Percentiles rank a stretch among this genome's conserved stretches.
These are phyloP conservation scores for Yamadazyma trypodendri DNA, from an alignment of 1,139 yeast genomes.

Conservation along the genomic window DNA sequence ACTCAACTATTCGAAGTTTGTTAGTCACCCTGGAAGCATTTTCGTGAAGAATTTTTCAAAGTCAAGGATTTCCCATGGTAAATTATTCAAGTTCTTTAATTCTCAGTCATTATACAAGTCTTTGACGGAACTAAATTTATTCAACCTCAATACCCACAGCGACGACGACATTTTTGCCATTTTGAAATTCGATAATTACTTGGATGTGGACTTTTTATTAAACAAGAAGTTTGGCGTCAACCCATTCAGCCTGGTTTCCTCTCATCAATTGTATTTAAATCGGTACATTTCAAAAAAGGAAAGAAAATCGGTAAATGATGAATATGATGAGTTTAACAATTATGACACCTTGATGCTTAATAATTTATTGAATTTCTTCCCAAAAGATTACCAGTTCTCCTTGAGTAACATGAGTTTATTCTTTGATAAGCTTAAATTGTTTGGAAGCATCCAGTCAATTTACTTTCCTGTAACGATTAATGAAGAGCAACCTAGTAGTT, in stretches of 20 bases:
- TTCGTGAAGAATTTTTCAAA: constrained; percentile 50
- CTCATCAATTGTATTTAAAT: constrained; percentile 26
- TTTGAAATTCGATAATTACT: constrained; percentile 34
- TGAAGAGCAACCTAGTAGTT: constrained; percentile 12
- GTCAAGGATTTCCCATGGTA: constrained; percentile 17
- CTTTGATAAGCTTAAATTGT: constrained; percentile 31
- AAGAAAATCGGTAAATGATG: constrained; percentile 18
- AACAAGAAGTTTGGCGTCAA: constrained; percentile 21
- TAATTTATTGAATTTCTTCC: constrained; percentile 36
- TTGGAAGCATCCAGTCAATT: constrained; percentile 42
- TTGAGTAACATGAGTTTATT: constrained; percentile 23
- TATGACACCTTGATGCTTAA: constrained; percentile 43
- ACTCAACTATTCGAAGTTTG: constrained; percentile 34
- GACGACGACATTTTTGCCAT: constrained; percentile 32
- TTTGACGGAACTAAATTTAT: constrained; percentile 28
- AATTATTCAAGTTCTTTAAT: constrained; percentile 26
- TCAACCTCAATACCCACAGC: constrained; percentile 15
- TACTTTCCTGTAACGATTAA: constrained; percentile 36
- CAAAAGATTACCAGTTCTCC: constrained; percentile 16
- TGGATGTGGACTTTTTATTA: constrained; percentile 36
- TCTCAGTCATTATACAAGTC: constrained; percentile 26
- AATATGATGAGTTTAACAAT: constrained; percentile 22
- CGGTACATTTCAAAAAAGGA: constrained; percentile 29
- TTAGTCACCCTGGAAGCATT: constrained; percentile 66
- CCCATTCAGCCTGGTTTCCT: constrained; percentile 30